These are phyloP conservation scores for Zasmidium citrigriseum DNA, from an alignment of 2,329 filamentous ascomycete genomes.

Conservation along the genomic window DNA sequence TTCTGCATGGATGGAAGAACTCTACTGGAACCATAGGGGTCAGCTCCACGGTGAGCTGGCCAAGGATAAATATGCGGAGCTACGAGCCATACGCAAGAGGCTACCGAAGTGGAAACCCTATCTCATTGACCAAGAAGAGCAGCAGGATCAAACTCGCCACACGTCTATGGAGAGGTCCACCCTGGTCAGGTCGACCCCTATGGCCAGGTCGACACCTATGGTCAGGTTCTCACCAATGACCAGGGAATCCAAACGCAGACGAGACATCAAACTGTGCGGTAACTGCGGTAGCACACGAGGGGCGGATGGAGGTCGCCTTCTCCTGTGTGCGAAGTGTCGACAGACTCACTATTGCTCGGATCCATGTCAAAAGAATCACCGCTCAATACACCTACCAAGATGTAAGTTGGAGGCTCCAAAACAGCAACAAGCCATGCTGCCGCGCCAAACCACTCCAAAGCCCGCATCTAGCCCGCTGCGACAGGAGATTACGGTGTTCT, in stretches of 20 bases:
- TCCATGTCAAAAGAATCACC: background rate
- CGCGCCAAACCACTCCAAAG: too few relatives aligned
- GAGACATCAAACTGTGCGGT: background rate
- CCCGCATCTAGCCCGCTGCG: too few relatives aligned
- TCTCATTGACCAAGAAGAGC: background rate
- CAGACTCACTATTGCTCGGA: background rate
- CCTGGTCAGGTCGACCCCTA: background rate
- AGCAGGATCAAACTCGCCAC: too few relatives aligned
- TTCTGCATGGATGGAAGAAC: background rate
- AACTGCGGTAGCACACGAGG: background rate
- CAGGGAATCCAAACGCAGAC: too few relatives aligned
- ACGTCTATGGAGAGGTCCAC: too few relatives aligned
- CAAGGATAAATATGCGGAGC: background rate
- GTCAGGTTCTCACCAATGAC: too few relatives aligned
- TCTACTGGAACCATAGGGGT: background rate
- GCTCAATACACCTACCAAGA: background rate
- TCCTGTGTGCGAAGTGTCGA: background rate
- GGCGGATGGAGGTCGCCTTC: background rate
- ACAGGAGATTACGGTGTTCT: background rate
- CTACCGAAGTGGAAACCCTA: background rate
- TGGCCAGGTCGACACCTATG: too few relatives aligned
- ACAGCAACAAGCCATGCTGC: too few relatives aligned
- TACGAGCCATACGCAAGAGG: background rate
- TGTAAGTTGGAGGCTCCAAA: background rate
- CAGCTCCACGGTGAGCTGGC: background rate